A percentile compares a stretch with the other conserved stretches of the same genome.
Conservation (phyloP, 2,329 filamentous ascomycete genomes). For the Boeremia exigua region DNA sequence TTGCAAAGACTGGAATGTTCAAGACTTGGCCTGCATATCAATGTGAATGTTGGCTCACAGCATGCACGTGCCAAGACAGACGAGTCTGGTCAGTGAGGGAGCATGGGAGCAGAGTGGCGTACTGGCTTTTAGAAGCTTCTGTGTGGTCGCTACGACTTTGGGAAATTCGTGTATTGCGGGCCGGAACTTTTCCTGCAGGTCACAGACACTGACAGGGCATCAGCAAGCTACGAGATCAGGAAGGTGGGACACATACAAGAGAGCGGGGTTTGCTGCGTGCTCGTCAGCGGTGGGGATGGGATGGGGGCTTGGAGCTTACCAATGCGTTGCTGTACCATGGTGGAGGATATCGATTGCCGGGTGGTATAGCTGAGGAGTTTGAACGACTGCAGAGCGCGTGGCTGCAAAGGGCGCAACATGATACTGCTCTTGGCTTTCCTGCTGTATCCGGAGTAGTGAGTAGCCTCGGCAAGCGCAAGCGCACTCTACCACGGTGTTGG, state of each 20-base stretch:
- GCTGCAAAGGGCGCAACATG: conserved; percentile 22
- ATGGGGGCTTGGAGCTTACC: conserved; percentile 25
- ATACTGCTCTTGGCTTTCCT: conserved; percentile 3
- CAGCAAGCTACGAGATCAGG: conserved; percentile 20
- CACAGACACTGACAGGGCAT: conserved; percentile 73
- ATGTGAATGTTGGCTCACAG: conserved; percentile 11
- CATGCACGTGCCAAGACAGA: not conserved
- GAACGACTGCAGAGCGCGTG: conserved; percentile 12
- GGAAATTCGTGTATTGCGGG: conserved; percentile 82
- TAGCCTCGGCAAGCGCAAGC: conserved; percentile 22
- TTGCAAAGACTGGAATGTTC: conserved; percentile 79
- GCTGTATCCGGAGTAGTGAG: conserved; percentile 14
- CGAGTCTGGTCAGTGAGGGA: too few relatives aligned
- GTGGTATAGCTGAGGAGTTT: not conserved
- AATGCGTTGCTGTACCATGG: conserved; percentile 42
- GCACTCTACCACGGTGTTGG: conserved; percentile 15
- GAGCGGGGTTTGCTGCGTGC: conserved; percentile 46
- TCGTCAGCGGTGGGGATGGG: conserved; percentile 28
- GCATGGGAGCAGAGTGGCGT: conserved; percentile 18
- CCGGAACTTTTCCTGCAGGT: conserved; percentile 93
- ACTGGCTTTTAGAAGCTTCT: conserved; percentile 60
- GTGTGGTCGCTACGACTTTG: conserved; percentile 66
- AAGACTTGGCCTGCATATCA: conserved; percentile 59
- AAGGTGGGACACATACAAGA: conserved; percentile 43
- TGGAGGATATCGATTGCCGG: conserved; percentile 16